Evolutionary conservation across 2,329 filamentous ascomycete genomes (phyloP).

Genomic region (Colletotrichum tanaceti): DNA sequence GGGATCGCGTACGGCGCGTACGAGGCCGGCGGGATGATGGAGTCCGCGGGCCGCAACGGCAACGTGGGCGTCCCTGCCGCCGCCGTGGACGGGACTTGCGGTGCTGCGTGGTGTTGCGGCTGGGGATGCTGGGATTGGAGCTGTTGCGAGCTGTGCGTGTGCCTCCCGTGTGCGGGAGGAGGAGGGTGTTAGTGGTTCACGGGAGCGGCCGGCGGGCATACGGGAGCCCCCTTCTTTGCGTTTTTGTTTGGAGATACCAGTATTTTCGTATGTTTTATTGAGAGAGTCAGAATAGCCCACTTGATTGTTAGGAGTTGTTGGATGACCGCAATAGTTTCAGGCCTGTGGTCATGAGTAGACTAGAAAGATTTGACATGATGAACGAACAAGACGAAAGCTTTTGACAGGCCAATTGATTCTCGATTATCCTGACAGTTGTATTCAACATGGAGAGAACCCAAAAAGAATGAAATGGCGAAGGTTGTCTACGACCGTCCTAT

Average conservation of each 20-base stretch:
- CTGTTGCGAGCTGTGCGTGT: not conserved
- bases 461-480: too few relatives aligned
- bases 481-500: too few relatives aligned
- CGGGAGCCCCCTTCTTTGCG: too few relatives aligned
- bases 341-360: too few relatives aligned
- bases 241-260: not conserved
- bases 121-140: not conserved
- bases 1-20: conserved; percentile 2
- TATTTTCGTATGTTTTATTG: not conserved
- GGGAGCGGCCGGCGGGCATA: too few relatives aligned
- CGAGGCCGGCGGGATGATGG: not conserved
- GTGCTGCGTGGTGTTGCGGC: not conserved
- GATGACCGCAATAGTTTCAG: too few relatives aligned
- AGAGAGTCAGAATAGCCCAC: conserved; percentile 46
- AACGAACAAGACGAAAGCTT: not conserved
- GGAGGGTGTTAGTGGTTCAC: not conserved
- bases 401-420: too few relatives aligned
- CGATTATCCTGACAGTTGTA: too few relatives aligned
- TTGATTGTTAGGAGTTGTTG: too few relatives aligned
- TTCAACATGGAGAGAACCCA: too few relatives aligned
- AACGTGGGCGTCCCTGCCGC: not conserved
- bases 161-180: not conserved
- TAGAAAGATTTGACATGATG: not conserved
- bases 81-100: not conserved
- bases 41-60: not conserved